These are phyloP conservation scores for Pseudocercospora fuligena DNA, from an alignment of 2,329 filamentous ascomycete species.

Conservation along the genomic window DNA sequence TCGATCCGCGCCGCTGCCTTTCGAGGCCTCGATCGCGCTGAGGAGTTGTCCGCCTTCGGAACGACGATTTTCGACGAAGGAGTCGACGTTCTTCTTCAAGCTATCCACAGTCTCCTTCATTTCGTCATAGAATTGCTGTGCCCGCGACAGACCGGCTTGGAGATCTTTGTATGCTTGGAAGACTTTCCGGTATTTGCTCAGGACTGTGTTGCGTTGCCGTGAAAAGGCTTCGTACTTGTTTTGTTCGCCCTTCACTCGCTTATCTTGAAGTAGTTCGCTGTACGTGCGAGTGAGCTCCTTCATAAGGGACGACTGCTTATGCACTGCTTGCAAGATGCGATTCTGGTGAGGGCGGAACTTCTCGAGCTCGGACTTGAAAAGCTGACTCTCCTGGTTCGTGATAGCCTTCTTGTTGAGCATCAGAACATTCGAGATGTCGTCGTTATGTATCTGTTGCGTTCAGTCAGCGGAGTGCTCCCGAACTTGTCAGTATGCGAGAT, in stretches of 20 bases:
- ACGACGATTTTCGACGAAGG: conserved; percentile 92
- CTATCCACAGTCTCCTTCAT: conserved; percentile 57
- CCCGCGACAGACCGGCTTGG: conserved; percentile 80
- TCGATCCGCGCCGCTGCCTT: conserved; percentile 72
- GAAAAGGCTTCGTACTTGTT: conserved; percentile 92
- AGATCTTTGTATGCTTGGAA: conserved; percentile 94
- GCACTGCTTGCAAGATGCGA: conserved; percentile 86
- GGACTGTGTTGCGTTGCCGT: conserved; percentile 77
- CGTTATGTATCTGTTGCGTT: conserved; percentile 75
- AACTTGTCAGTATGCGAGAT: background rate
- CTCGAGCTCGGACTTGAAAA: conserved; percentile 96
- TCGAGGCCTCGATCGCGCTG: conserved; percentile 82
- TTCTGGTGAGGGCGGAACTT: conserved; percentile 95
- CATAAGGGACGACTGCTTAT: conserved; percentile 92
- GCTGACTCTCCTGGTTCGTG: conserved; percentile 84
- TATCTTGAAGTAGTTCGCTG: conserved; percentile 87
- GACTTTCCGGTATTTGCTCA: conserved; percentile 85
- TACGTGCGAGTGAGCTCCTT: conserved; percentile 91
- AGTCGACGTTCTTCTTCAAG: conserved; percentile 66
- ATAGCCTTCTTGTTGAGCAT: conserved; percentile 98
- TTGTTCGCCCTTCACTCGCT: conserved; percentile 89
- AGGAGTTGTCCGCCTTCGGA: conserved; percentile 90
- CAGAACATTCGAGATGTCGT: conserved; percentile 95
- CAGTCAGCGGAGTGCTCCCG: conserved; percentile 22
- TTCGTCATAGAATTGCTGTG: conserved; percentile 91